These are phyloP conservation scores for Jaapia argillacea DNA, from an alignment of 768 basidiomycete genomes.

Conservation along the genomic window DNA sequence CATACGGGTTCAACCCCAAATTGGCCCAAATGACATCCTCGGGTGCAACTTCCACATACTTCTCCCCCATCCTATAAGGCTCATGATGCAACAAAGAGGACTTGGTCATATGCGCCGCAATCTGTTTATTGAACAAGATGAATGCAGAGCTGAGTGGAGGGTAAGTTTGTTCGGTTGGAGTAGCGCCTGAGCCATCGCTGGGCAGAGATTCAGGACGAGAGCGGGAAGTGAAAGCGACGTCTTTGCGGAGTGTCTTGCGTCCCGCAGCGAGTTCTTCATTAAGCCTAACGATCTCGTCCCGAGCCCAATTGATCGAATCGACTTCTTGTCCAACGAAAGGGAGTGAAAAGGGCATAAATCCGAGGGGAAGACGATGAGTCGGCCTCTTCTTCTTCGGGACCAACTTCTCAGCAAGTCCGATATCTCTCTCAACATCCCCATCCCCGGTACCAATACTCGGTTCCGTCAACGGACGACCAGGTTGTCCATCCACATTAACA, in stretches of 20 bases:
- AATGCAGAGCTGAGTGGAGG: constrained; percentile 68
- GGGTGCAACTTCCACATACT: constrained; percentile 77
- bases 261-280: constrained; percentile 12
- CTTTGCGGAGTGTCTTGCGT: constrained; percentile 18
- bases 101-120: constrained; percentile 82
- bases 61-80: constrained; percentile 71
- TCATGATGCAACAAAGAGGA: constrained; percentile 70
- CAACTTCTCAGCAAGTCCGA: constrained; percentile 22
- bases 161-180: constrained; percentile 27
- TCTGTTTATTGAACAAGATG: constrained; percentile 86
- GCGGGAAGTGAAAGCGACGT: constrained; percentile 13
- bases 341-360: constrained; percentile 35
- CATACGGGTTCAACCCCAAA: constrained; percentile 83
- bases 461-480: constrained; percentile 15
- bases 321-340: constrained; percentile 69
- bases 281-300: constrained; percentile 44
- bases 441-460: constrained; percentile 15
- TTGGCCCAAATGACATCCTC: constrained; percentile 91
- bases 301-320: constrained; percentile 78
- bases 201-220: constrained; percentile 9
- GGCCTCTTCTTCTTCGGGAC: constrained; percentile 64
- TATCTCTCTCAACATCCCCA: constrained; percentile 16
- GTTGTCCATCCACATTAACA: constrained; percentile 8
- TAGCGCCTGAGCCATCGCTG: constrained; percentile 4
- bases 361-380: constrained; percentile 44